Conservation (phyloP, 1,284 basidiomycete genomes). For the Puccinia triticina region DNA sequence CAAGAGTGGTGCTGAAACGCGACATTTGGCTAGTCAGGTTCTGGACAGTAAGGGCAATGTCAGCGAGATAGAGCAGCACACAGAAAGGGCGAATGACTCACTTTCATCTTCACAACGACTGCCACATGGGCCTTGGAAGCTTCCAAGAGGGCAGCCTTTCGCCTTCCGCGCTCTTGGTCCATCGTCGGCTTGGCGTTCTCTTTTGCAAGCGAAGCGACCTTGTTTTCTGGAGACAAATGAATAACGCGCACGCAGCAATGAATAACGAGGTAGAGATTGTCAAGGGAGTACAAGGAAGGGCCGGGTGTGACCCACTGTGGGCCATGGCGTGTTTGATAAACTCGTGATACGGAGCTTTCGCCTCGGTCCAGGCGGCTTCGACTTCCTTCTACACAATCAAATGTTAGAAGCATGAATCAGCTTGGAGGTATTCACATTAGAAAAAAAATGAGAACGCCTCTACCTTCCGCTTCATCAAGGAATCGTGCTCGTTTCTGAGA, state of each 20-base stretch:
- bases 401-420: neutral
- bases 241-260: neutral
- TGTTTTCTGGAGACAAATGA: neutral
- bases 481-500: constrained; percentile 31
- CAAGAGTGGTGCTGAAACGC: constrained; percentile 20
- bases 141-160: constrained; percentile 24
- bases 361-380: constrained; percentile 14
- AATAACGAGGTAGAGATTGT: neutral
- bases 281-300: neutral
- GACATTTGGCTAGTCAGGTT: constrained; percentile 6
- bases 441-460: neutral
- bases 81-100: neutral
- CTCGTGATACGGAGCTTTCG: constrained; percentile 9
- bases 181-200: constrained; percentile 30
- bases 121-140: constrained; percentile 17
- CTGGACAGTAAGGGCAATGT: neutral
- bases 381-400: constrained; percentile 25
- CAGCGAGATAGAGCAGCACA: neutral
- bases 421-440: neutral
- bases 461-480: constrained; percentile 13
- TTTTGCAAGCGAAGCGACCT: neutral
- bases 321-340: constrained; percentile 5
- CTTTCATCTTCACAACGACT: constrained; percentile 13
- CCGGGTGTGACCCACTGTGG: neutral
- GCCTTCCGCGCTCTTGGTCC: constrained; percentile 28